Conservation (phyloP, 176 grass and related monocot species). For the Musa beccarii region DNA sequence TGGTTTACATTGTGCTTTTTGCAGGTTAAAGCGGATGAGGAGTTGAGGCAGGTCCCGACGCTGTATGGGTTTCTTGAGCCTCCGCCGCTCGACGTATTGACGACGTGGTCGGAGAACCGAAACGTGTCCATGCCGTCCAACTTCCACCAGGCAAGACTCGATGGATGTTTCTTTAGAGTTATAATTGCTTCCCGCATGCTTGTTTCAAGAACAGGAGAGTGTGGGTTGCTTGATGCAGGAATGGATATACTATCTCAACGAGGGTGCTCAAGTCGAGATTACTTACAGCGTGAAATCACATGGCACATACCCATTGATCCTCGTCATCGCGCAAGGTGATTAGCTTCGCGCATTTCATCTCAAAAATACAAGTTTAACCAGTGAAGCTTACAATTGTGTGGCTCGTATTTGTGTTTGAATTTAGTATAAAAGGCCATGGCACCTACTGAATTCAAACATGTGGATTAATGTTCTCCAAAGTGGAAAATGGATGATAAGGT, state of each 20-base stretch:
- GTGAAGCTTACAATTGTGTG: neutral
- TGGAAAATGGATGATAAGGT: neutral
- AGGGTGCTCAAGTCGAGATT: conserved; percentile 37
- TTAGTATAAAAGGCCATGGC: neutral
- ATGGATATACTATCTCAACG: conserved; percentile 57
- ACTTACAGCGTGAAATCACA: conserved; percentile 35
- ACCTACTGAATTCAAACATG: neutral
- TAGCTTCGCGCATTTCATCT: neutral
- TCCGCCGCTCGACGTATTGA: conserved; percentile 41
- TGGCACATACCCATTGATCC: conserved; percentile 27
- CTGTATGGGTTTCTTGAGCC: conserved; percentile 37
- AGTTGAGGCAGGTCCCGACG: conserved; percentile 3
- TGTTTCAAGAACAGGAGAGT: conserved; percentile 2
- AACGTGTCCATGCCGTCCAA: conserved; percentile 31
- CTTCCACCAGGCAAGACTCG: conserved; percentile 36
- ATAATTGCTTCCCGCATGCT: neutral
- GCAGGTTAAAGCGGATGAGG: conserved; percentile 30
- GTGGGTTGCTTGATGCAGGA: conserved; percentile 29
- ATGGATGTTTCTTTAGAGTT: neutral
- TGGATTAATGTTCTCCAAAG: neutral
- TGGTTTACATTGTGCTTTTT: neutral
- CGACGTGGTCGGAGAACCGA: conserved; percentile 40
- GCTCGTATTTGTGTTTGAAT: neutral
- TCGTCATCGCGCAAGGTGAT: conserved; percentile 49
- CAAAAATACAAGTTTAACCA: neutral